Evolutionary conservation across 495 filamentous ascomycete species (phyloP), one percentile per base, ranked within the genome.

Genomic region (Cryomyces minteri): DNA sequence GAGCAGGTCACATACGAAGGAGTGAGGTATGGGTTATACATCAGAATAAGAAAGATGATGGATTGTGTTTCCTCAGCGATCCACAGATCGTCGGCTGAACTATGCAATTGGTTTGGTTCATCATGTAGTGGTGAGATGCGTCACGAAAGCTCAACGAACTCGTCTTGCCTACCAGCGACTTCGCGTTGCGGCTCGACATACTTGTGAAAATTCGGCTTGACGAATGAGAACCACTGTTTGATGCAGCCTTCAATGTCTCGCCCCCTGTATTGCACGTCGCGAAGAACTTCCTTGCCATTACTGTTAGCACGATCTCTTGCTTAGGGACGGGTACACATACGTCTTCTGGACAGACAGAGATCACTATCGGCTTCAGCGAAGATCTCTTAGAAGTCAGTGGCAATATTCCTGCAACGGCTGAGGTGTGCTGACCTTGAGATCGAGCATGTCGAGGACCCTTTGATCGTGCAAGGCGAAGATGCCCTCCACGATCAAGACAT

Each of bases 301-400:
- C 28, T n/a, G 40, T 43, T 41, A 47, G 48, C 28, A 32, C 43
- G 38, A n/a, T 37, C 51, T 45, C 51, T 8, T 11, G 30, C 11
- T 37, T 7, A 11, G 2, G 25, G 25, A 32, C 32, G 33, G 43
- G 32, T 6, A 43, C 36, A 67, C 77, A 52, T 67, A 94, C 88
- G 74, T 78, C 90, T 74, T 64, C 90, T 74, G 36, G 86, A 88
- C 38, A 98, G 70, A 54, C 90, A 98, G 11, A 88, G 79, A 59
- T 98, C 90, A 54, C 83, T 79, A 61, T 98, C 90, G 5, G 87
- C 93, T 62, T 98, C 90, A 45, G 87, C 87, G 57, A 94, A 98
- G 25, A 98, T 94, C 79, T 78, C 50, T 2, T 41, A 39, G 25
- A 11, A 1, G 28, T 44, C 30, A 31, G 46, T 12, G 18, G 12